These are phyloP conservation scores for Vicia sativa DNA, from an alignment of 306 rosid genomes.

Conservation along the genomic window DNA sequence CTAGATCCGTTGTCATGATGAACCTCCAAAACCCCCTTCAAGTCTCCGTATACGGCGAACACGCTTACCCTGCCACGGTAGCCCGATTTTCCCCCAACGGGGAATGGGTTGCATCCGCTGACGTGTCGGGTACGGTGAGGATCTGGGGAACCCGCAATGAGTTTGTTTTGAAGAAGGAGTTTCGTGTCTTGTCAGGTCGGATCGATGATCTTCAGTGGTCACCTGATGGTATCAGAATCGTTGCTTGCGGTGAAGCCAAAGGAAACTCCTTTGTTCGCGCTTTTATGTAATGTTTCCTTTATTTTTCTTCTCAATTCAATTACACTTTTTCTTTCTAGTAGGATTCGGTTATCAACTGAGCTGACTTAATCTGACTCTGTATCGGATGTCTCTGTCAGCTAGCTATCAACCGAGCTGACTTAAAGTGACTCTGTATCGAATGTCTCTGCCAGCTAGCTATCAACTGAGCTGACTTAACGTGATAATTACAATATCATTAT, in stretches of 20 bases:
- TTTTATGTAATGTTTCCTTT: conserved; percentile 70
- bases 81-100: conserved; percentile 91
- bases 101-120: conserved; percentile 96
- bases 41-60: conserved; percentile 84
- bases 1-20: conserved; percentile 79
- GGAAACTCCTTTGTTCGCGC: conserved; percentile 93
- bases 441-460: too few relatives aligned
- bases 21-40: conserved; percentile 78
- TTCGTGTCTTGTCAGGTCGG: conserved; percentile 79
- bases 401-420: too few relatives aligned
- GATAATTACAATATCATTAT: too few relatives aligned
- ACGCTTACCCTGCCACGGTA: conserved; percentile 83
- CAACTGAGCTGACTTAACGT: too few relatives aligned
- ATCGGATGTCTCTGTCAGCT: too few relatives aligned
- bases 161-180: conserved; percentile 90
- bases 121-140: conserved; percentile 80
- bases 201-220: conserved; percentile 99
- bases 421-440: too few relatives aligned
- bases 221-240: conserved; percentile 87
- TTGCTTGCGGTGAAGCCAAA: conserved; percentile 88
- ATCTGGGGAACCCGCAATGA: conserved; percentile 88
- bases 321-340: too few relatives aligned
- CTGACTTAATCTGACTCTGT: too few relatives aligned
- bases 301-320: too few relatives aligned
- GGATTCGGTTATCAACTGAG: too few relatives aligned